Percentiles rank a stretch among this genome's conserved stretches.
Evolutionary conservation across 345 rosid genomes (phyloP).

Genomic region (Garcia nutans): DNA sequence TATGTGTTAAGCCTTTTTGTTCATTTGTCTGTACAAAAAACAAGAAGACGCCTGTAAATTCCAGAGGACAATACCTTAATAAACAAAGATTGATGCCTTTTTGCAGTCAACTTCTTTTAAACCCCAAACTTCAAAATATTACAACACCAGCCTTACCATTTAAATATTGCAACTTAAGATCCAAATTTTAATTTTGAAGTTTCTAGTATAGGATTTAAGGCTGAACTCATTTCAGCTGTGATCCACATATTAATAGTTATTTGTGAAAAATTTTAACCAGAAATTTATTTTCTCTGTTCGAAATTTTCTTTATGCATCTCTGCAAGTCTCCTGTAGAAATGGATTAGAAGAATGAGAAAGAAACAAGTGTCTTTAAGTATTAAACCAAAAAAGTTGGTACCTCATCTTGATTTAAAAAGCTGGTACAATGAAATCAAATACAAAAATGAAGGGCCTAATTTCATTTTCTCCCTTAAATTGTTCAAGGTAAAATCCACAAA

Average conservation of each 20-base stretch:
- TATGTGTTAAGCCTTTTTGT: slow-evolving; percentile 52
- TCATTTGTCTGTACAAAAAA: slow-evolving; percentile 59
- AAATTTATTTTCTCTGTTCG: not conserved
- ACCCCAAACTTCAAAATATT: not conserved
- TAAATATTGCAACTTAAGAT: not conserved
- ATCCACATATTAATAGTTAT: not conserved
- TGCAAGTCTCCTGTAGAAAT: not conserved
- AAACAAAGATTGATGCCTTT: not conserved
- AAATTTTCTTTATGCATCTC: not conserved
- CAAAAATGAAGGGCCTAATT: not conserved
- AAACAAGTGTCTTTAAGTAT: not conserved
- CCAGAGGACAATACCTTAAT: not conserved
- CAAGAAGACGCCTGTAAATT: slow-evolving; percentile 7
- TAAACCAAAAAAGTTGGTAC: not conserved
- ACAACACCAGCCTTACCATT: not conserved
- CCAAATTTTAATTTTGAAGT: not conserved
- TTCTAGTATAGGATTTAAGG: not conserved
- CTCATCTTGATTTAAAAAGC: not conserved
- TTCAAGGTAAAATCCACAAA: not conserved
- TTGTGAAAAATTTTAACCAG: not conserved
- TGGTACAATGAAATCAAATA: not conserved
- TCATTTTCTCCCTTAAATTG: not conserved
- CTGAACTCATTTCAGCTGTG: not conserved
- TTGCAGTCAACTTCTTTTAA: not conserved
- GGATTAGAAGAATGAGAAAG: not conserved